Percentiles rank a stretch among this genome's conserved stretches.
Evolutionary conservation across 2,329 filamentous ascomycete genomes (phyloP).

Genomic region (Calonectria pseudoturangicola): DNA sequence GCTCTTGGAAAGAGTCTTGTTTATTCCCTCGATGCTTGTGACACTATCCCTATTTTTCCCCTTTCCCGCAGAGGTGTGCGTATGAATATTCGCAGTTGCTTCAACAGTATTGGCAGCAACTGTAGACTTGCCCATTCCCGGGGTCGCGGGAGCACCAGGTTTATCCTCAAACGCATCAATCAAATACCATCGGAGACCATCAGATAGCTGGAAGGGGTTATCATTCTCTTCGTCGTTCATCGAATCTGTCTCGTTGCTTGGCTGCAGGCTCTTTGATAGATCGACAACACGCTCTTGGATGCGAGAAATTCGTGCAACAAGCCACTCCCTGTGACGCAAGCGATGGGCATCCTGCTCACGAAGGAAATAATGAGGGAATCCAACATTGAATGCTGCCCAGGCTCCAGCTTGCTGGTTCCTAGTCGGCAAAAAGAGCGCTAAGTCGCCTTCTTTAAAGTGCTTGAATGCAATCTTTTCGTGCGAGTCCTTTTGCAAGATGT

Average conservation of each 20-base stretch:
- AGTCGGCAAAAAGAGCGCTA: slow-evolving; percentile 95
- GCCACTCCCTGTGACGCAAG: slow-evolving; percentile 90
- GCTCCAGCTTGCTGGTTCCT: slow-evolving; percentile 95
- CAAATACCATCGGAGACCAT: slow-evolving; percentile 96
- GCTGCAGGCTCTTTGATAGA: slow-evolving; percentile 84
- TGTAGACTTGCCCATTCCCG: slow-evolving; percentile 92
- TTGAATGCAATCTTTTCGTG: slow-evolving; percentile 97
- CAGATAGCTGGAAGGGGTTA: slow-evolving; percentile 96
- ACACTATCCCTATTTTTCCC: slow-evolving; percentile 67
- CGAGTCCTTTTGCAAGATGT: slow-evolving; percentile 86
- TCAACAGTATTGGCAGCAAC: slow-evolving; percentile 92
- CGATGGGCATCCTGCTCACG: slow-evolving; percentile 94
- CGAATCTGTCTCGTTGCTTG: slow-evolving; percentile 69
- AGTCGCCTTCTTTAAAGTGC: slow-evolving; percentile 96
- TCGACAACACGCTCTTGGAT: slow-evolving; percentile 96
- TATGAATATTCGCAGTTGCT: slow-evolving; percentile 83
- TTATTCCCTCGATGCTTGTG: slow-evolving; percentile 81
- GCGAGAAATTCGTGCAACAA: slow-evolving; percentile 94
- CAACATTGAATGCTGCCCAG: slow-evolving; percentile 99
- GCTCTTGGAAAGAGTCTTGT: slow-evolving; percentile 88
- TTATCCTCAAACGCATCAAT: slow-evolving; percentile 97
- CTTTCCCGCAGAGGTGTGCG: slow-evolving; percentile 67
- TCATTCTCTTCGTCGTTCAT: slow-evolving; percentile 85
- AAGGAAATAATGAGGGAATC: slow-evolving; percentile 97
- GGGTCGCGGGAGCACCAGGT: slow-evolving; percentile 91